phyloP scores from a whole-genome alignment of 2,329 filamentous ascomycete genomes.

The Hypoxylon sp. region DNA sequence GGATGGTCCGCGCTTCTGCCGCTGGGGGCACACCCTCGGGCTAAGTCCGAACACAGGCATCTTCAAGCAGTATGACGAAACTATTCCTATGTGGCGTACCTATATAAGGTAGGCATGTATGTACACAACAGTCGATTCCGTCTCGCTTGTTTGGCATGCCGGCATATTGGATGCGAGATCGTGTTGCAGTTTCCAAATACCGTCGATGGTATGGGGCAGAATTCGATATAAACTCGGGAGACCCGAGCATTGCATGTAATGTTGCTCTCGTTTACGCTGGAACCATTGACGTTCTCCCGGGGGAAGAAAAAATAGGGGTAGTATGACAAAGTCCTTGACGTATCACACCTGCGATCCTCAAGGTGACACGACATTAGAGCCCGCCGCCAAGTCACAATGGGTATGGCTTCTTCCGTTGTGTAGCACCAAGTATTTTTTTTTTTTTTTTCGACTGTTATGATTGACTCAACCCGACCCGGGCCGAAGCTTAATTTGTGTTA shows the following conservation, averaged over 20 bases:
- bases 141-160: conserved; percentile 22
- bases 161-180: conserved; percentile 35
- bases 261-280: conserved; percentile 18
- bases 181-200: conserved; percentile 21
- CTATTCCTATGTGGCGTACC: conserved; percentile 4
- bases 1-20: conserved; percentile 28
- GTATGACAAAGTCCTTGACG: conserved; percentile 13
- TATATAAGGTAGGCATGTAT: conserved; percentile 4
- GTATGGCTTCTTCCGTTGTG: background rate
- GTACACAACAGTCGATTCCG: conserved; percentile 5
- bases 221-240: conserved; percentile 20
- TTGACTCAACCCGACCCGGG: conserved; percentile 9
- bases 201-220: conserved; percentile 17
- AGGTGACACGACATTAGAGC: conserved; percentile 27
- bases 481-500: conserved; percentile 16
- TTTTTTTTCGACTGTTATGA: conserved; percentile 12
- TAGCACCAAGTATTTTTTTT: conserved; percentile 1
- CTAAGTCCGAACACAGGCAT: conserved; percentile 32
- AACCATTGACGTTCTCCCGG: background rate
- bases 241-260: conserved; percentile 27
- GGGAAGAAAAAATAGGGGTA: conserved; percentile 5
- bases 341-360: conserved; percentile 11
- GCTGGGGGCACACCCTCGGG: conserved; percentile 5
- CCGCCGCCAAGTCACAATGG: conserved; percentile 15
- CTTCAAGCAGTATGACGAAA: conserved; percentile 26